Evolutionary conservation across 2,329 filamentous ascomycete species (phyloP).

Genomic region (Aspergillus pseudoterreus): DNA sequence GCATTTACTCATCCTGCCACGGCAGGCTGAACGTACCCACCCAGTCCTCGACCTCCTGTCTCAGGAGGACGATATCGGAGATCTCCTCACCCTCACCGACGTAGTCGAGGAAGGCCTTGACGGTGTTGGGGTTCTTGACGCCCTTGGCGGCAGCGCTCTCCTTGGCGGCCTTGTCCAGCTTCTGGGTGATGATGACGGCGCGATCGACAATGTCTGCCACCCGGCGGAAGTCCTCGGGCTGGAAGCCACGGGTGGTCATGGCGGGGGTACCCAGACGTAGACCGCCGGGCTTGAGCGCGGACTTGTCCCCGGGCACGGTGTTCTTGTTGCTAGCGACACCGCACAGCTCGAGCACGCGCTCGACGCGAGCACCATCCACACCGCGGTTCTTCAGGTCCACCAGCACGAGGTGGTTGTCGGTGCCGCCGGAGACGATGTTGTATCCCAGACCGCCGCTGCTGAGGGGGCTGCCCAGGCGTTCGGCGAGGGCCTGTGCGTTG

Average conservation of each 20-base stretch:
- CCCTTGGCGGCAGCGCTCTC: constrained; percentile 78
- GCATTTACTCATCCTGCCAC: constrained; percentile 55
- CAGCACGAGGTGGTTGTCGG: constrained; percentile 96
- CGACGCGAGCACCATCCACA: constrained; percentile 88
- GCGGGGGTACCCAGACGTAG: constrained; percentile 92
- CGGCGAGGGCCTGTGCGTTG: constrained; percentile 89
- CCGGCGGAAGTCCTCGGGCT: constrained; percentile 78
- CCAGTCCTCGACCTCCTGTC: constrained; percentile 88
- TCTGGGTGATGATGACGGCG: constrained; percentile 72
- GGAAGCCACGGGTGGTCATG: constrained; percentile 96
- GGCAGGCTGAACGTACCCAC: constrained; percentile 88
- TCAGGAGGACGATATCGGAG: constrained; percentile 76
- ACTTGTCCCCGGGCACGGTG: constrained; percentile 92
- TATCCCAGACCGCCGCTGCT: constrained; percentile 69
- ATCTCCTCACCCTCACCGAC: constrained; percentile 76
- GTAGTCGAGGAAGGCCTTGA: constrained; percentile 96
- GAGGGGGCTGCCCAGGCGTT: constrained; percentile 67
- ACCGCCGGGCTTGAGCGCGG: constrained; percentile 87
- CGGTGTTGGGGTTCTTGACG: constrained; percentile 94
- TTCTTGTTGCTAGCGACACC: constrained; percentile 99
- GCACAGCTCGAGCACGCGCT: constrained; percentile 84
- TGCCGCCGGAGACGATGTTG: constrained; percentile 92
- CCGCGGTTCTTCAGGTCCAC: constrained; percentile 83
- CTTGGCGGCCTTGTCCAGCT: constrained; percentile 62
- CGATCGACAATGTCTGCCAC: constrained; percentile 84